Evolutionary conservation across 2,329 filamentous ascomycete genomes (phyloP).

Genomic region (Dactylellina cionopaga): DNA sequence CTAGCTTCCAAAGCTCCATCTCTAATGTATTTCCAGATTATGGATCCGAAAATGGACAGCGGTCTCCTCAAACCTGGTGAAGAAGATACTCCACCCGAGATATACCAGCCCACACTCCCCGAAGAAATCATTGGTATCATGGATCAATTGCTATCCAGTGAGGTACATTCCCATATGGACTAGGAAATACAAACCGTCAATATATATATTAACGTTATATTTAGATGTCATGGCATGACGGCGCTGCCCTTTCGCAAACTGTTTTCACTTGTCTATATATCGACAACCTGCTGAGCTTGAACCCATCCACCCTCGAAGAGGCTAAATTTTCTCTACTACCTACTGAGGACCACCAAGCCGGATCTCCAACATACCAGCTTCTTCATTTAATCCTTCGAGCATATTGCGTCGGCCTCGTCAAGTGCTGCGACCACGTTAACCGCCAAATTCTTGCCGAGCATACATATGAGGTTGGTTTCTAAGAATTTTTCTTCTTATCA

Average conservation of each 20-base stretch:
- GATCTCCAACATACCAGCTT: slow-evolving; percentile 40
- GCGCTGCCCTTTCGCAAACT: slow-evolving; percentile 94
- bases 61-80: slow-evolving; percentile 82
- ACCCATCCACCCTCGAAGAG: slow-evolving; percentile 71
- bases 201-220: slow-evolving; percentile 31
- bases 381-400: slow-evolving; percentile 74
- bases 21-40: slow-evolving; percentile 72
- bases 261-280: slow-evolving; percentile 92
- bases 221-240: slow-evolving; percentile 94
- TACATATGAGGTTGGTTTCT: slow-evolving; percentile 83
- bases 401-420: slow-evolving; percentile 86
- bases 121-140: slow-evolving; percentile 91
- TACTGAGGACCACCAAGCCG: slow-evolving; percentile 53
- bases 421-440: slow-evolving; percentile 82
- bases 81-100: slow-evolving; percentile 85
- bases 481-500: slow-evolving; percentile 6
- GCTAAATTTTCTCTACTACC: slow-evolving; percentile 68
- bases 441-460: slow-evolving; percentile 81
- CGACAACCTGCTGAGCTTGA: slow-evolving; percentile 79
- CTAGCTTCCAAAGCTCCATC: background rate
- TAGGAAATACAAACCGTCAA: background rate
- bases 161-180: slow-evolving; percentile 68
- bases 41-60: slow-evolving; percentile 99
- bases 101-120: slow-evolving; percentile 73
- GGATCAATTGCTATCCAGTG: slow-evolving; percentile 88